A percentile compares a stretch with the other conserved stretches of the same genome.
These are phyloP conservation scores for Candida patagonica DNA, from an alignment of 805 yeast genomes.

Conservation along the genomic window DNA sequence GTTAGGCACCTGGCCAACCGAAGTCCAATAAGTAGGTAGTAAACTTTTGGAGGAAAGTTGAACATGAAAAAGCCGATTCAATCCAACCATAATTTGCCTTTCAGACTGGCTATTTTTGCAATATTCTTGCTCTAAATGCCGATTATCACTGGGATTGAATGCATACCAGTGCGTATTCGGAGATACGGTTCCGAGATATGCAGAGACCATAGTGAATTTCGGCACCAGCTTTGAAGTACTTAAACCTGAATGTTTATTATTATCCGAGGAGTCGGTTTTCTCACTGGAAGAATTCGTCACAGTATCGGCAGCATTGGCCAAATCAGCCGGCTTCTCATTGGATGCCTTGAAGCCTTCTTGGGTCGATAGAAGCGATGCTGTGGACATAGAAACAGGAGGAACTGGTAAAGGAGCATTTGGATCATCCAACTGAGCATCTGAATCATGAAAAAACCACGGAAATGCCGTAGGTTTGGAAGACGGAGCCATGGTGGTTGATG, in stretches of 20 bases:
- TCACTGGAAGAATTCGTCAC: background rate
- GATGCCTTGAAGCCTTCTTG: too few relatives aligned
- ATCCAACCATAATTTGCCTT: slow-evolving; percentile 24
- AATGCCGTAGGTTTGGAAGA: slow-evolving; percentile 9
- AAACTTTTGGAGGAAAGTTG: slow-evolving; percentile 16
- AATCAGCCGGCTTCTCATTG: too few relatives aligned
- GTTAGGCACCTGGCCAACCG: slow-evolving; percentile 23
- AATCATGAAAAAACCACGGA: slow-evolving; percentile 22
- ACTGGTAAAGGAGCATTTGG: slow-evolving; percentile 21
- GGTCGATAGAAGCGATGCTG: background rate
- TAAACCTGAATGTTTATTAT: slow-evolving; percentile 1
- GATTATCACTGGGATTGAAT: slow-evolving; percentile 30
- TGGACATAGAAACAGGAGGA: slow-evolving; percentile 3
- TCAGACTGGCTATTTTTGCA: slow-evolving; percentile 5
- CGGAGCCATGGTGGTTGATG: too few relatives aligned
- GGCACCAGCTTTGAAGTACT: slow-evolving; percentile 9
- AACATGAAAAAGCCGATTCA: slow-evolving; percentile 23
- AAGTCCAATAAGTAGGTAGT: slow-evolving; percentile 33
- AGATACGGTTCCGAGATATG: slow-evolving; percentile 19
- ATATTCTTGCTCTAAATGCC: slow-evolving; percentile 16
- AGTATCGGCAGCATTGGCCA: background rate
- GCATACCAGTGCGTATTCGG: slow-evolving; percentile 30
- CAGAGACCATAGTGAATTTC: slow-evolving; percentile 20
- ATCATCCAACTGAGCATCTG: slow-evolving; percentile 18
- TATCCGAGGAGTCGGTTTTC: background rate